phyloP scores from a whole-genome alignment of 2,329 filamentous ascomycete genomes.

The Clarireedia sp. region DNA sequence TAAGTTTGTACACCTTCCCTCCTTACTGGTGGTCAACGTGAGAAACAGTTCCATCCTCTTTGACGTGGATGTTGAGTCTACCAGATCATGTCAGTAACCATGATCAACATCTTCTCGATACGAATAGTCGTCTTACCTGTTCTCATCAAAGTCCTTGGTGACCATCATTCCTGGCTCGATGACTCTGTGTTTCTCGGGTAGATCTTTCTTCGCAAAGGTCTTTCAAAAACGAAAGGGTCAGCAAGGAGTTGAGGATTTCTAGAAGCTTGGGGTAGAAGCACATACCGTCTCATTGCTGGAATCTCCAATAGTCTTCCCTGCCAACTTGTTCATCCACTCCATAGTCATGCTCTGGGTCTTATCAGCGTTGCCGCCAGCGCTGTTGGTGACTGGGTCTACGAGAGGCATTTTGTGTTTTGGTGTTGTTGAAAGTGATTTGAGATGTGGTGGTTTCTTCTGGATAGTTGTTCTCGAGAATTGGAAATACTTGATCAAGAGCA shows the following conservation, averaged over 20 bases:
- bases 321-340: constrained; percentile 54
- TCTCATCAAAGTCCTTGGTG: constrained; percentile 45
- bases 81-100: constrained; percentile 22
- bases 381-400: constrained; percentile 51
- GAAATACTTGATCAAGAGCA: too few species aligned
- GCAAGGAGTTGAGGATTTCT: not conserved
- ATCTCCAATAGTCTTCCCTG: constrained; percentile 55
- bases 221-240: constrained; percentile 24
- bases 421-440: constrained; percentile 14
- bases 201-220: constrained; percentile 53
- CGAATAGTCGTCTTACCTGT: constrained; percentile 19
- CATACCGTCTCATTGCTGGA: constrained; percentile 46
- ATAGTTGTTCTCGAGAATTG: too few species aligned
- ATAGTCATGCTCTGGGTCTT: constrained; percentile 35
- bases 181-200: constrained; percentile 48
- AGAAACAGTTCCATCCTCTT: constrained; percentile 52
- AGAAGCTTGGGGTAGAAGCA: not conserved
- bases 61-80: constrained; percentile 51
- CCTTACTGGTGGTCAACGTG: constrained; percentile 43
- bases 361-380: constrained; percentile 19
- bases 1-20: not conserved
- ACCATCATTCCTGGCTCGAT: constrained; percentile 49
- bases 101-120: too few species aligned
- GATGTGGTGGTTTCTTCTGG: not conserved
- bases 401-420: constrained; percentile 49